Evolutionary conservation across 2,329 filamentous ascomycete genomes (phyloP).

Genomic region (Trichoderma polysporum): DNA sequence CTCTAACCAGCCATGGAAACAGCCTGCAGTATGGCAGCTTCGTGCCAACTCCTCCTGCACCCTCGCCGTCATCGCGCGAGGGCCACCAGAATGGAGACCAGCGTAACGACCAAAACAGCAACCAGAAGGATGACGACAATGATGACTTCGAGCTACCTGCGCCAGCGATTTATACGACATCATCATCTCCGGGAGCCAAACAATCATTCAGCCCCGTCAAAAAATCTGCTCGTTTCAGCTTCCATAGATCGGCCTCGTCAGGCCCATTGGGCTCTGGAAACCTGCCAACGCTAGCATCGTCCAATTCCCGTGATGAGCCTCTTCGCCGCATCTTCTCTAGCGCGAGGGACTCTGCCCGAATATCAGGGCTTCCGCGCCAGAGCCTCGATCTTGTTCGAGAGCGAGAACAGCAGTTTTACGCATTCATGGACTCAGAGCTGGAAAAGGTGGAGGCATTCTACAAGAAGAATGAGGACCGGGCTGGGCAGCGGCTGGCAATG

Average conservation of each 20-base stretch:
- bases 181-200: slow-evolving; percentile 24
- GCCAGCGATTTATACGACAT: slow-evolving; percentile 48
- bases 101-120: background rate
- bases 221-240: background rate
- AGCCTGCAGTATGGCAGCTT: slow-evolving; percentile 56
- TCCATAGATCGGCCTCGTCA: slow-evolving; percentile 2
- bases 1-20: slow-evolving; percentile 40
- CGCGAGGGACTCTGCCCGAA: slow-evolving; percentile 20
- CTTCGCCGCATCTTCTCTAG: slow-evolving; percentile 40
- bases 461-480: slow-evolving; percentile 81
- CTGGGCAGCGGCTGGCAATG: slow-evolving; percentile 66
- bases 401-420: slow-evolving; percentile 80
- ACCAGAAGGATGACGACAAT: slow-evolving; percentile 16
- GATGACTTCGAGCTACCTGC: slow-evolving; percentile 53
- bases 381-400: slow-evolving; percentile 64
- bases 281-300: slow-evolving; percentile 23
- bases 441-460: slow-evolving; percentile 94
- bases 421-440: slow-evolving; percentile 79
- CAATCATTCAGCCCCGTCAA: slow-evolving; percentile 25
- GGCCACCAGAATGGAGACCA: background rate
- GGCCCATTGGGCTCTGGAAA: background rate
- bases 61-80: slow-evolving; percentile 25
- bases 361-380: slow-evolving; percentile 27
- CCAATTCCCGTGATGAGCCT: slow-evolving; percentile 14
- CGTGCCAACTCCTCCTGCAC: slow-evolving; percentile 40